These are phyloP conservation scores for Alternaria longipes DNA, from an alignment of 2,329 filamentous ascomycete genomes.

Conservation along the genomic window DNA sequence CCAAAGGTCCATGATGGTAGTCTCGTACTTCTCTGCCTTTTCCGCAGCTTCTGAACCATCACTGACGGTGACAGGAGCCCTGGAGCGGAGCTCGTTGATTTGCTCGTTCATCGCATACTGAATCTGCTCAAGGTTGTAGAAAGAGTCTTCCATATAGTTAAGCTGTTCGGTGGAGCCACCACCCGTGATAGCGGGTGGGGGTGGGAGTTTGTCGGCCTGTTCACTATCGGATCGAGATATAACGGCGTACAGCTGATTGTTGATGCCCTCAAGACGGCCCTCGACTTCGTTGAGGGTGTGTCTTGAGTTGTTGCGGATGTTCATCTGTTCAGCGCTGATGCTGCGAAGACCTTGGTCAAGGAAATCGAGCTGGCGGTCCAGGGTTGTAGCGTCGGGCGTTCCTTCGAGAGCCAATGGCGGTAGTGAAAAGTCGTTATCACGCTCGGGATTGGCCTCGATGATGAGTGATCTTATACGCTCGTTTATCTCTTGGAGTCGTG, in stretches of 20 bases:
- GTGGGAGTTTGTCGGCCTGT: conserved; percentile 59
- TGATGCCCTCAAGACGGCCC: conserved; percentile 62
- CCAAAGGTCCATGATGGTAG: conserved; percentile 62
- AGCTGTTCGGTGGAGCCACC: conserved; percentile 73
- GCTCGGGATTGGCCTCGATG: conserved; percentile 67
- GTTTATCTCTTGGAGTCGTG: conserved; percentile 73
- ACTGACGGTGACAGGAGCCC: conserved; percentile 22
- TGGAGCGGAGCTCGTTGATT: conserved; percentile 38
- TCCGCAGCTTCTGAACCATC: conserved; percentile 37
- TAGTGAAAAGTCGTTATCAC: conserved; percentile 43
- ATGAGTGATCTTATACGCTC: conserved; percentile 72
- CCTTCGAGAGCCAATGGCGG: conserved; percentile 35
- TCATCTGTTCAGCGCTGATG: conserved; percentile 66
- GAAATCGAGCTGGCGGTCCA: conserved; percentile 72
- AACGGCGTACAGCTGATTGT: conserved; percentile 67
- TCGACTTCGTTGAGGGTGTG: conserved; percentile 44
- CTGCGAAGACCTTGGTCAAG: conserved; percentile 71
- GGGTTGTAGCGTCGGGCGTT: conserved; percentile 32
- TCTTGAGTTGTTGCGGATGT: conserved; percentile 38
- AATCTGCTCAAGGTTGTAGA: conserved; percentile 57
- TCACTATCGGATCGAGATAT: conserved; percentile 61
- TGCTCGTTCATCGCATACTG: conserved; percentile 45
- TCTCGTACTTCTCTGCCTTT: conserved; percentile 58
- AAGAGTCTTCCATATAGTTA: conserved; percentile 69
- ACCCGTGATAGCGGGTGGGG: conserved; percentile 66